These are phyloP conservation scores for Micromonas commoda DNA, from an alignment of 139 green algal species.

Conservation along the genomic window DNA sequence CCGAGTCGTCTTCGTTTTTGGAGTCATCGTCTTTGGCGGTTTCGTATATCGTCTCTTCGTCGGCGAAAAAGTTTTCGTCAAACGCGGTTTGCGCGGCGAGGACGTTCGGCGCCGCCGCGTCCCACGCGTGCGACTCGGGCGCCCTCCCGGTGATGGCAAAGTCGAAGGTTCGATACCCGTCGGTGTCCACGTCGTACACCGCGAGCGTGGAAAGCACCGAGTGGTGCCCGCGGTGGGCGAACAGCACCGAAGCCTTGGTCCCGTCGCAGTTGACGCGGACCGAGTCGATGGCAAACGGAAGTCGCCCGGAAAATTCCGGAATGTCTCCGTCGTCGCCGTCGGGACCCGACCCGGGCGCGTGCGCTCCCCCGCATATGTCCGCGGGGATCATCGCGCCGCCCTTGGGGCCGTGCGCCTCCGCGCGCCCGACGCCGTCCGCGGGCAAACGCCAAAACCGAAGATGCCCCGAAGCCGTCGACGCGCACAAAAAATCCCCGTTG, in stretches of 20 bases:
- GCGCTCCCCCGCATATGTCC: too few relatives aligned
- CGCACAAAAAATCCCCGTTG: background rate
- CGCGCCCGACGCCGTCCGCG: too few relatives aligned
- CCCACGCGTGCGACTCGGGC: conserved; percentile 43
- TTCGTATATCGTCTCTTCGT: background rate
- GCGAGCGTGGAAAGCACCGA: conserved; percentile 27
- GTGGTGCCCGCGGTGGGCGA: background rate
- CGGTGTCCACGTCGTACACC: conserved; percentile 44
- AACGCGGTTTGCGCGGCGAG: conserved; percentile 30
- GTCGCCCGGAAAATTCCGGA: too few relatives aligned
- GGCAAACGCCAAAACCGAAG: background rate
- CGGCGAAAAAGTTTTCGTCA: conserved; percentile 27
- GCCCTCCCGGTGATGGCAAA: conserved; percentile 20
- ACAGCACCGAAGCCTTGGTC: conserved; percentile 40
- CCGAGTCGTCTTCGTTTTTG: background rate
- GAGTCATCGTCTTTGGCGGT: background rate
- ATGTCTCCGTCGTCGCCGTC: too few relatives aligned
- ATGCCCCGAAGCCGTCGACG: background rate
- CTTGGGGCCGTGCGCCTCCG: background rate
- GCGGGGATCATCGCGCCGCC: background rate
- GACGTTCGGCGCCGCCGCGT: conserved; percentile 48
- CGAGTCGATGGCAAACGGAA: too few relatives aligned
- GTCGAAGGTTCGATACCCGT: conserved; percentile 34
- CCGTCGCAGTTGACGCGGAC: conserved; percentile 54
- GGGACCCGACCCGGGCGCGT: too few relatives aligned